A percentile compares a stretch with the other conserved stretches of the same genome.
Conservation (phyloP, 352 stramenopile genomes). For the Phytophthora fragariaefolia region DNA sequence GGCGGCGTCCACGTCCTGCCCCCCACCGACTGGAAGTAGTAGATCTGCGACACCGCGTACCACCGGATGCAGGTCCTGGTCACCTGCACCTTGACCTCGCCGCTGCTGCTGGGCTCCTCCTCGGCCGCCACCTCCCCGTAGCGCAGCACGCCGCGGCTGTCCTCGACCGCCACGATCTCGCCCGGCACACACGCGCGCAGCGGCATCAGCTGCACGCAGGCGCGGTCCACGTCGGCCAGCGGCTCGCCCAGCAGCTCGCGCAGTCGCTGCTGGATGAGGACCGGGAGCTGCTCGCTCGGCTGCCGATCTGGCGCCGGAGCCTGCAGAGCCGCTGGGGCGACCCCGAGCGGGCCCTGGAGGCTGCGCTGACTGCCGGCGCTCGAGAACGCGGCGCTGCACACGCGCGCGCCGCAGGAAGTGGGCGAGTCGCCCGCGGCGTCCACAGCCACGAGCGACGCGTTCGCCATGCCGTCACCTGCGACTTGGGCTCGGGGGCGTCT, state of each 20-base stretch:
- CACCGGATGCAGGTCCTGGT: slow-evolving; percentile 45
- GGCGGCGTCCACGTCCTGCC: neutral
- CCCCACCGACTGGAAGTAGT: slow-evolving; percentile 48
- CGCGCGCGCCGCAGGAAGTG: slow-evolving; percentile 16
- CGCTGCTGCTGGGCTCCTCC: slow-evolving; percentile 27
- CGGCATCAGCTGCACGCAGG: slow-evolving; percentile 36
- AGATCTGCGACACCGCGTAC: slow-evolving; percentile 55
- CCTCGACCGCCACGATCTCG: slow-evolving; percentile 58
- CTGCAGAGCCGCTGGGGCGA: neutral
- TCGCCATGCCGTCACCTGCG: slow-evolving; percentile 19
- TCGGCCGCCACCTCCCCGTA: slow-evolving; percentile 50
- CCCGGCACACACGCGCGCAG: slow-evolving; percentile 49
- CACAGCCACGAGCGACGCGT: slow-evolving; percentile 14
- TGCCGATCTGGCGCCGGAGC: neutral
- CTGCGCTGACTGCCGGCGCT: neutral
- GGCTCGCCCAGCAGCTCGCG: slow-evolving; percentile 39
- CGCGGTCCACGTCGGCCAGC: slow-evolving; percentile 39
- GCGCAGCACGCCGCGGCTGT: slow-evolving; percentile 32
- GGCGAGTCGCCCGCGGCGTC: slow-evolving; percentile 10
- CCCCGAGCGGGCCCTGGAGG: neutral
- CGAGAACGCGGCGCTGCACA: slow-evolving; percentile 2
- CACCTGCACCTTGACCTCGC: slow-evolving; percentile 53
- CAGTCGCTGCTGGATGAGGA: slow-evolving; percentile 35
- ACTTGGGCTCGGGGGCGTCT: no score
- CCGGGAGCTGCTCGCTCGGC: slow-evolving; percentile 11